These are phyloP conservation scores for Blastomyces emzantsi DNA, from an alignment of 2,329 filamentous ascomycete genomes.

Conservation along the genomic window DNA sequence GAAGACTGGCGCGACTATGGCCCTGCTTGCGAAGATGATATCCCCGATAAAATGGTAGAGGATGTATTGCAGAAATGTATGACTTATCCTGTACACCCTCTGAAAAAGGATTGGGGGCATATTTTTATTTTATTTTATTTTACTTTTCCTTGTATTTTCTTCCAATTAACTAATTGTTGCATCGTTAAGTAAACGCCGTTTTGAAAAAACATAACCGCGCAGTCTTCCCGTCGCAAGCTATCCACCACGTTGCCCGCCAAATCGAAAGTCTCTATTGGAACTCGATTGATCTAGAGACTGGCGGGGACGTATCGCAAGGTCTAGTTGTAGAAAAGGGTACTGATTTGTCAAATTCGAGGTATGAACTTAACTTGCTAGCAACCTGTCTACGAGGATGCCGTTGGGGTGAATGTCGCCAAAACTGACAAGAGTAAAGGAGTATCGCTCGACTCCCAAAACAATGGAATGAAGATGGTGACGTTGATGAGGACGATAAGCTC, in stretches of 20 bases:
- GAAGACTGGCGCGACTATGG: constrained; percentile 39
- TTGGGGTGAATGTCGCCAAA: background rate
- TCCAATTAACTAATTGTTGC: background rate
- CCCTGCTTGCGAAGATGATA: constrained; percentile 28
- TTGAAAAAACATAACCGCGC: constrained; percentile 46
- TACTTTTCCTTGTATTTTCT: background rate
- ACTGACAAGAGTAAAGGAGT: constrained; percentile 24
- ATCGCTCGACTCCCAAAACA: constrained; percentile 33
- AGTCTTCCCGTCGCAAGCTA: constrained; percentile 46
- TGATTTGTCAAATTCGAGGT: constrained; percentile 34
- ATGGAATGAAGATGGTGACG: constrained; percentile 26
- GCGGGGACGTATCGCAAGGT: constrained; percentile 18
- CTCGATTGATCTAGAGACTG: constrained; percentile 33
- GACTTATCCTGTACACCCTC: background rate
- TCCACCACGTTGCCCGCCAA: constrained; percentile 48
- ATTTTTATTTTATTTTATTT: background rate
- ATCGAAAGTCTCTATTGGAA: constrained; percentile 49
- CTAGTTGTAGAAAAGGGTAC: constrained; percentile 30
- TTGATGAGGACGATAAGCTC: constrained; percentile 24
- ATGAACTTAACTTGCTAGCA: constrained; percentile 12
- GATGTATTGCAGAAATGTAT: constrained; percentile 45
- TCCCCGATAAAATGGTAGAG: constrained; percentile 42
- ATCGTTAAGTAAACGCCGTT: constrained; percentile 40
- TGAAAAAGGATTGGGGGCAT: background rate
- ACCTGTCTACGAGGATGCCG: background rate